These are phyloP conservation scores for Ceratocystis alfenasii DNA, from an alignment of 2,329 filamentous ascomycete species.

Conservation along the genomic window DNA sequence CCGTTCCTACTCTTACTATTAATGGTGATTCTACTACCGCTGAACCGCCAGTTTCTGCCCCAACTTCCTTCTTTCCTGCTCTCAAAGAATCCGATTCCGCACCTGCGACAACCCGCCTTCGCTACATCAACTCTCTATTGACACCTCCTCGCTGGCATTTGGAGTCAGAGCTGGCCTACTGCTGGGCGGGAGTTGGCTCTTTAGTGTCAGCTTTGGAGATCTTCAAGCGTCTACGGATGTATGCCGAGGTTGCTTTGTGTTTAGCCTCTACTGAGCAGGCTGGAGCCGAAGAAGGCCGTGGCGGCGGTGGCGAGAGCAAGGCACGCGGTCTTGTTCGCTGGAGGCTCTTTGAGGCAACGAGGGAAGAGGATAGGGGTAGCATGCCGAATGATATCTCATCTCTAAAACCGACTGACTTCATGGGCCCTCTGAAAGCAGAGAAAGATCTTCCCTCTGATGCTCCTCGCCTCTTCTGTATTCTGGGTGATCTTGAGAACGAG, in stretches of 20 bases:
- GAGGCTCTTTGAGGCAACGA: conserved; percentile 62
- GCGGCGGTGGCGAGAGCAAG: conserved; percentile 59
- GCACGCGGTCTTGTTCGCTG: conserved; percentile 64
- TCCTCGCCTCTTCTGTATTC: conserved; percentile 78
- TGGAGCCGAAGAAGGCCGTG: conserved; percentile 50
- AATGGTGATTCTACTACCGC: conserved; percentile 27
- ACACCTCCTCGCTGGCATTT: conserved; percentile 87
- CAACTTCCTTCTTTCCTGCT: conserved; percentile 70
- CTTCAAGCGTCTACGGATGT: conserved; percentile 83
- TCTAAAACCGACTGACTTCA: conserved; percentile 29
- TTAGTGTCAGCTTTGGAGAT: conserved; percentile 86
- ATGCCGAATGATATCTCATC: conserved; percentile 12
- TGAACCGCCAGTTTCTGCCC: conserved; percentile 30
- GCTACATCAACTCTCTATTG: conserved; percentile 71
- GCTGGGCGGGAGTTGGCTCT: conserved; percentile 85
- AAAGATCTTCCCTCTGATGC: conserved; percentile 59
- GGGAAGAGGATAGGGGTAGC: conserved; percentile 34
- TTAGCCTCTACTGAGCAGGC: conserved; percentile 51
- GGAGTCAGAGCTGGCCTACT: conserved; percentile 79
- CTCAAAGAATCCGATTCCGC: conserved; percentile 64
- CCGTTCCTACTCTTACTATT: neutral
- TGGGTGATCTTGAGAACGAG: conserved; percentile 76
- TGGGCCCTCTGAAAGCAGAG: conserved; percentile 43
- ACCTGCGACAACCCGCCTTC: conserved; percentile 59
- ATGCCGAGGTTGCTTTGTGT: conserved; percentile 89